These are phyloP conservation scores for Trichoderma erinaceum DNA, from an alignment of 495 filamentous ascomycete genomes.

Conservation along the genomic window DNA sequence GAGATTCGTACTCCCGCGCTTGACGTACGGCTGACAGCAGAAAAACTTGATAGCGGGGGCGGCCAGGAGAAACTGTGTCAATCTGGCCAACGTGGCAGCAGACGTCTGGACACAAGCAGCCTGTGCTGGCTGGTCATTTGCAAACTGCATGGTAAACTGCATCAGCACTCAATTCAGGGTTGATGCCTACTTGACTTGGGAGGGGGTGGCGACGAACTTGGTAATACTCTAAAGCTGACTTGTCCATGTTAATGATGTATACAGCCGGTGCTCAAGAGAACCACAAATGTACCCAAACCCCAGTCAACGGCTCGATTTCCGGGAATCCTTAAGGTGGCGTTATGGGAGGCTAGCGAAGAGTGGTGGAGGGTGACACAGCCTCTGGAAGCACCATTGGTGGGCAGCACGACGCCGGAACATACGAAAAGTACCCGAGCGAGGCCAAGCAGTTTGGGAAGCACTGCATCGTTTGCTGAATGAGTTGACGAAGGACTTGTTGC, in stretches of 20 bases:
- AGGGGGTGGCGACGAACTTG: background rate
- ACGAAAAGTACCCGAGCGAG: background rate
- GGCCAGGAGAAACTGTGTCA: background rate
- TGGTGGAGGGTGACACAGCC: background rate
- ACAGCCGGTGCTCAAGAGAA: background rate
- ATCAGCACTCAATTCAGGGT: constrained; percentile 6
- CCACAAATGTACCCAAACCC: background rate
- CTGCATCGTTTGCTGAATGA: background rate
- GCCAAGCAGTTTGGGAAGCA: background rate
- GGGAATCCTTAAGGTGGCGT: background rate
- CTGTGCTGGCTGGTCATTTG: background rate
- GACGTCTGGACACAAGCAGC: constrained; percentile 1
- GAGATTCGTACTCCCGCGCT: background rate
- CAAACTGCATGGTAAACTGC: constrained; percentile 8
- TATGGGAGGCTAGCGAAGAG: background rate
- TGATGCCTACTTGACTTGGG: background rate
- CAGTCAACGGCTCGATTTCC: constrained; percentile 3
- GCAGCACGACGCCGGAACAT: background rate
- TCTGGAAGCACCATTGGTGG: background rate
- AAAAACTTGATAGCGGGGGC: constrained; percentile 7
- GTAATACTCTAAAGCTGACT: background rate
- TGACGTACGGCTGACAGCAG: constrained; percentile 6
- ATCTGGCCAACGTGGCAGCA: constrained; percentile 8
- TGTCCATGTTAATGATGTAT: background rate
- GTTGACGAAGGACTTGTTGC: background rate